phyloP scores from a whole-genome alignment of 352 stramenopile species.

The Phytophthora chlamydospora region DNA sequence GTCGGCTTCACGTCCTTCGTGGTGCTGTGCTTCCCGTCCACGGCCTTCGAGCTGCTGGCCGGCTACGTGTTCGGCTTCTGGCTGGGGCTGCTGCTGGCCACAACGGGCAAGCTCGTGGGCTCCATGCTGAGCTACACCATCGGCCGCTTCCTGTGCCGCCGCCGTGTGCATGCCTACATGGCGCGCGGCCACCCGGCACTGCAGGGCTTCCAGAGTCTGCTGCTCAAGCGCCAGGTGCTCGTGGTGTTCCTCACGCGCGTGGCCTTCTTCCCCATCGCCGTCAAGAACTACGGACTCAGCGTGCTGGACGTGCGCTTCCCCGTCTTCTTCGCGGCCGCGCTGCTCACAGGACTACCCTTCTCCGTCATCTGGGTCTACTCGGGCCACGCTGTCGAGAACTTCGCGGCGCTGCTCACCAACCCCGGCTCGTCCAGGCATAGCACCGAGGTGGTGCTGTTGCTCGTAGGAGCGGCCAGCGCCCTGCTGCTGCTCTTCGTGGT shows the following conservation, averaged over 20 bases:
- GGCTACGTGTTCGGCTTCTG: constrained; percentile 85
- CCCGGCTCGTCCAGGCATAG: constrained; percentile 45
- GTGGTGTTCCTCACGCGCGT: constrained; percentile 83
- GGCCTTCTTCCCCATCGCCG: constrained; percentile 83
- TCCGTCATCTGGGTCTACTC: constrained; percentile 83
- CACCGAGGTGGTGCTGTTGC: constrained; percentile 58
- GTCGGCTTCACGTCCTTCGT: constrained; percentile 54
- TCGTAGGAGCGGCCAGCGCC: constrained; percentile 60
- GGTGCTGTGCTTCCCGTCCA: constrained; percentile 76
- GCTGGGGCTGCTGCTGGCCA: constrained; percentile 67
- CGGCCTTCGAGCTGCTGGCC: constrained; percentile 75
- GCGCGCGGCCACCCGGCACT: constrained; percentile 68
- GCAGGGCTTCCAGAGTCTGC: constrained; percentile 66
- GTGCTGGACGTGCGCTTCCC: constrained; percentile 74
- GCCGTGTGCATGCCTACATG: constrained; percentile 72
- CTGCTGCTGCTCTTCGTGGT: constrained; percentile 67
- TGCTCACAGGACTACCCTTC: constrained; percentile 75
- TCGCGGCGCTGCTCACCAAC: constrained; percentile 54
- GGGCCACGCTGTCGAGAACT: constrained; percentile 67
- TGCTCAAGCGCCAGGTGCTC: constrained; percentile 67
- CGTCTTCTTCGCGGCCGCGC: constrained; percentile 67
- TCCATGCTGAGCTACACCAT: constrained; percentile 76
- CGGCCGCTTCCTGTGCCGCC: constrained; percentile 68
- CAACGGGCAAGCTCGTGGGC: constrained; percentile 66
- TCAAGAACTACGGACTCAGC: constrained; percentile 89